These are phyloP conservation scores for Chrysoporthe cubensis DNA, from an alignment of 2,329 filamentous ascomycete genomes.

Conservation along the genomic window DNA sequence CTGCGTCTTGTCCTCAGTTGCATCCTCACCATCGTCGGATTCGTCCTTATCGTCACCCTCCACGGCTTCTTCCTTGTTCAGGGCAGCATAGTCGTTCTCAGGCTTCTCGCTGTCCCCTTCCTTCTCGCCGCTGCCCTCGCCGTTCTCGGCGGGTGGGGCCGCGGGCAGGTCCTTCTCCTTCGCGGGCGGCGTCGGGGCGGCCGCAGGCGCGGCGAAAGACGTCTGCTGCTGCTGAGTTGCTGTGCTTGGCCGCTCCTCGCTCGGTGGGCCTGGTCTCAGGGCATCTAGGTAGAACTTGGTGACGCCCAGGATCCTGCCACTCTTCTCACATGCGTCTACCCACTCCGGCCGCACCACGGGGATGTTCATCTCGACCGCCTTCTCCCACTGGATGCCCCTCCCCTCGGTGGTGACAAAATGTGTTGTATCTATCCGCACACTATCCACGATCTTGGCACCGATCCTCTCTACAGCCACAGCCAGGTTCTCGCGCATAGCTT, in stretches of 20 bases:
- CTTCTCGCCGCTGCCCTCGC: constrained; percentile 32
- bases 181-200: constrained; percentile 28
- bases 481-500: constrained; percentile 72
- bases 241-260: constrained; percentile 37
- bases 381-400: constrained; percentile 88
- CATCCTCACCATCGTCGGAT: constrained; percentile 36
- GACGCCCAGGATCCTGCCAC: constrained; percentile 89
- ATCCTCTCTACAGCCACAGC: constrained; percentile 80
- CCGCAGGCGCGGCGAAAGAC: constrained; percentile 23
- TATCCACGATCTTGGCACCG: constrained; percentile 88
- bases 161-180: constrained; percentile 42
- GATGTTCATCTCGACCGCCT: constrained; percentile 96
- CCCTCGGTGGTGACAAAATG: constrained; percentile 98
- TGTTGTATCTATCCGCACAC: constrained; percentile 93
- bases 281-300: constrained; percentile 96
- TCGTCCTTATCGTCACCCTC: constrained; percentile 33
- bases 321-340: constrained; percentile 94
- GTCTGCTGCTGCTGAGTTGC: constrained; percentile 32
- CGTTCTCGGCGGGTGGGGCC: constrained; percentile 29
- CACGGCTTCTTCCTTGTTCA: constrained; percentile 38
- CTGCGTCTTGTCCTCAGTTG: constrained; percentile 44
- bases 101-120: constrained; percentile 32
- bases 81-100: constrained; percentile 29
- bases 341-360: constrained; percentile 96
- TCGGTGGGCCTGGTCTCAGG: constrained; percentile 50